A percentile compares a stretch with the other conserved stretches of the same genome.
Evolutionary conservation across 2,329 filamentous ascomycete genomes (phyloP).

Genomic region (Coleophoma eucalyptorum): DNA sequence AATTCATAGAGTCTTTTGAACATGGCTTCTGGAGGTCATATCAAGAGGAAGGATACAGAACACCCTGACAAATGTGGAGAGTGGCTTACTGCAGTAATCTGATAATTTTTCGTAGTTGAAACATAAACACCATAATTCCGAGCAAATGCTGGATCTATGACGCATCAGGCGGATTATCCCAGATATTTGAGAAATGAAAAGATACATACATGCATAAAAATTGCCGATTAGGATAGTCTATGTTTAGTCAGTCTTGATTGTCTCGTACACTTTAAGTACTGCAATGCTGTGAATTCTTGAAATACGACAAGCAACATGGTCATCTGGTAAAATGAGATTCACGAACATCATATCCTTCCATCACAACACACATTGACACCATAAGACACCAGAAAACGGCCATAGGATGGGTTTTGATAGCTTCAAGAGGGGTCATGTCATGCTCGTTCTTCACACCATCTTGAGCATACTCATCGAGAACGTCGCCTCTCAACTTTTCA

Average conservation of each 20-base stretch:
- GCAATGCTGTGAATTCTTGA: too few species aligned
- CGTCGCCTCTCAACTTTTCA: conserved; percentile 1
- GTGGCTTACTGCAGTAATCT: conserved; percentile 1
- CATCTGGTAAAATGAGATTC: too few species aligned
- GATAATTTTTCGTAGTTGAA: background rate
- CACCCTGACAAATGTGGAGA: too few species aligned
- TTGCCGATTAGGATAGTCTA: conserved; percentile 14
- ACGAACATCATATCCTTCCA: conserved; percentile 59
- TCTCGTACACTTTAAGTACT: too few species aligned
- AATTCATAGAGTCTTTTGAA: too few species aligned
- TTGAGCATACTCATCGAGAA: conserved; percentile 4
- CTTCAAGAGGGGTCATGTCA: conserved; percentile 27
- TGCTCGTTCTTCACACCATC: conserved; percentile 1
- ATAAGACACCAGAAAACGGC: conserved; percentile 77
- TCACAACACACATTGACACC: conserved; percentile 81
- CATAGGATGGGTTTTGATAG: conserved; percentile 77
- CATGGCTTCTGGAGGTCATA: too few species aligned
- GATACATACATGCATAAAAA: conserved; percentile 10
- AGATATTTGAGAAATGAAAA: background rate
- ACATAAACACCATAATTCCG: conserved; percentile 3
- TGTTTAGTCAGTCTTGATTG: too few species aligned
- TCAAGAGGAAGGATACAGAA: too few species aligned
- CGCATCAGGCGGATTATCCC: background rate
- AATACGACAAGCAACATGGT: too few species aligned
- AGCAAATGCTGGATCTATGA: conserved; percentile 4